Evolutionary conservation across 352 stramenopile genomes (phyloP).

Genomic region (Aphanomyces euteiches): DNA sequence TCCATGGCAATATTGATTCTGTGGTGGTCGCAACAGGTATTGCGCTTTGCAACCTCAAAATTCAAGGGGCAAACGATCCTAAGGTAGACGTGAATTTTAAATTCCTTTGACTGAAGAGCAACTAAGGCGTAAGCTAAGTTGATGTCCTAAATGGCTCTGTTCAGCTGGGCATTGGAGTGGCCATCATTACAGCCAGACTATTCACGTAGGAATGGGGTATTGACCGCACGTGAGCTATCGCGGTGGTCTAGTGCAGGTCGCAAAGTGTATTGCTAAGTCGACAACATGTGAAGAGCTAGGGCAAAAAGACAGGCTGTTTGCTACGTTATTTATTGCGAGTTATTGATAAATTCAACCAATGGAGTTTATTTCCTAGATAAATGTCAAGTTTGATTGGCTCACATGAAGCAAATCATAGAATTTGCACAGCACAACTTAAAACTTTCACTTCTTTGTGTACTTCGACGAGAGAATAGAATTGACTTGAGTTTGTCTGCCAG

Average conservation of each 20-base stretch:
- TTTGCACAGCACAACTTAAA: too few species aligned
- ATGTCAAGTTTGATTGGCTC: too few species aligned
- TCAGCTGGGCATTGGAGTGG: conserved; percentile 88
- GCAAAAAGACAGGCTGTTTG: conserved; percentile 97
- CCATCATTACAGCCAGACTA: conserved; percentile 92
- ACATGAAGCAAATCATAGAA: too few species aligned
- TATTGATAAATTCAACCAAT: too few species aligned
- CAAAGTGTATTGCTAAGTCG: conserved; percentile 93
- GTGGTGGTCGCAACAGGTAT: conserved; percentile 96
- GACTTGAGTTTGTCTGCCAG: too few species aligned
- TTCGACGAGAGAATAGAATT: too few species aligned
- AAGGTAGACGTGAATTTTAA: conserved; percentile 52
- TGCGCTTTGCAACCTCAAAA: conserved; percentile 79
- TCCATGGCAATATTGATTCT: conserved; percentile 70
- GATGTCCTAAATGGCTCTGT: conserved; percentile 91
- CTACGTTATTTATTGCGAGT: too few species aligned
- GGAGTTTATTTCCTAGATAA: too few species aligned
- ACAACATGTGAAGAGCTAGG: conserved; percentile 88
- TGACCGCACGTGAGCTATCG: conserved; percentile 73
- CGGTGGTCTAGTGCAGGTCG: conserved; percentile 76
- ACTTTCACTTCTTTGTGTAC: too few species aligned
- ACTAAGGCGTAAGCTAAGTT: conserved; percentile 86
- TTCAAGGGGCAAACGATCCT: conserved; percentile 84
- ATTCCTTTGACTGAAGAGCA: neutral
- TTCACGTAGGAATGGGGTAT: conserved; percentile 95